Evolutionary conservation across 305 asterid species (phyloP).

Genomic region (Stenogyne calaminthoides): DNA sequence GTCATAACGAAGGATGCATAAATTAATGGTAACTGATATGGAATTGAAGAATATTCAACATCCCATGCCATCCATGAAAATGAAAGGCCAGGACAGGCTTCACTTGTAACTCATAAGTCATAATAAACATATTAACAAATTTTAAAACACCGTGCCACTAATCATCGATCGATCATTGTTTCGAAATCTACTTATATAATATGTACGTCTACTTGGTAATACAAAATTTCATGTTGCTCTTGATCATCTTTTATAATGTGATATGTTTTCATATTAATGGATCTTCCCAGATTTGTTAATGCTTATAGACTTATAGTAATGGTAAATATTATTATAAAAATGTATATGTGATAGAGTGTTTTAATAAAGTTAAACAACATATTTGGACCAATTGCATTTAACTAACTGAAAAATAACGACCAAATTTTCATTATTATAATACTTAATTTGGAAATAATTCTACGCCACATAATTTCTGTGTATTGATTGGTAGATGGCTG

Average conservation of each 20-base stretch:
- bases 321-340: too few species aligned
- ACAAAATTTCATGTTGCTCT: background rate
- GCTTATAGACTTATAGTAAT: too few species aligned
- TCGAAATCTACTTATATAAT: background rate
- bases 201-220: constrained; percentile 14
- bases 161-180: background rate
- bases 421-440: too few species aligned
- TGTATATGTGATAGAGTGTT: too few species aligned
- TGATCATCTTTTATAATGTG: background rate
- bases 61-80: background rate
- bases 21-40: background rate
- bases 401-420: too few species aligned
- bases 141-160: background rate
- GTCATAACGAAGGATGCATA: background rate
- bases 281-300: background rate
- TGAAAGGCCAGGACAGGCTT: background rate
- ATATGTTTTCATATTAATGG: background rate
- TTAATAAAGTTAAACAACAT: too few species aligned
- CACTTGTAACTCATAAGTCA: background rate
- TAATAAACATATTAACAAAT: background rate
- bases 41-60: background rate
- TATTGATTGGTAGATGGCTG: too few species aligned
- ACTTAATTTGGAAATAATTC: too few species aligned
- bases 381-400: too few species aligned
- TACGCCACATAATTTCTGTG: too few species aligned